Base-by-base conservation (phyloP, 1,284 basidiomycete genomes). In the Cutaneotrichosporon cavernicola region DNA sequence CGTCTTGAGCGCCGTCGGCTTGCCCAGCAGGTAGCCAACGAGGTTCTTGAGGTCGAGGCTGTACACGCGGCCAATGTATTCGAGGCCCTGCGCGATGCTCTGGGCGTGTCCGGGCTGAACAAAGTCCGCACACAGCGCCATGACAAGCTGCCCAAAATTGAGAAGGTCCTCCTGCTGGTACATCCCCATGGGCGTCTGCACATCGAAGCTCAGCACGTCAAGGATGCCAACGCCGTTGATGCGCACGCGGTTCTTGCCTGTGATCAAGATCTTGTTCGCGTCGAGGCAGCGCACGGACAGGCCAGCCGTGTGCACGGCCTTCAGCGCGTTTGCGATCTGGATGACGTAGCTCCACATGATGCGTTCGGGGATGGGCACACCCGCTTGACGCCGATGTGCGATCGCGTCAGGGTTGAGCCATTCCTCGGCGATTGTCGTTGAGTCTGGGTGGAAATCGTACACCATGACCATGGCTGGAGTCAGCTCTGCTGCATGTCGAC, bases 291-390 rank as follows among this genome's bases (percentile, higher is more conserved):
- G 84, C 32, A 93, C 86, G 0, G 95, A 91, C 51, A 94, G 82
- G 0, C 92, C 91, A 1, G 85, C 86, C 53, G 88, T 89, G 76
- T 99, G 97, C 0, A 92, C 88, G 34, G 85, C 86, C 78, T 90
- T 93, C 77, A 99, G 86, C 0, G 91, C 94, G 68, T 87, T 89
- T 2, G 90, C 89, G 61, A 99, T 87, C 79, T 99, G 96, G 40
- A 92, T 86, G 58, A 97, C 86, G 75, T 96, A 99, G 18, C 90
- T 90, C 96, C 97, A 99, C 13, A 99, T 77, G 0, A 89, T 87
- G n/a, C 88, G 84, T 79, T 99, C 97, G 0, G 90, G 85, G 34
- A 92, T 82, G 7, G 80, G 81, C 63, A 77, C 72, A 16, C 71
- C 74, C 14, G 63, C 55, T 61, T 74, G 63, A 22, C 73, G 66